Evolutionary conservation across 2,329 filamentous ascomycete genomes (phyloP).

Genomic region (Eutypa lata): DNA sequence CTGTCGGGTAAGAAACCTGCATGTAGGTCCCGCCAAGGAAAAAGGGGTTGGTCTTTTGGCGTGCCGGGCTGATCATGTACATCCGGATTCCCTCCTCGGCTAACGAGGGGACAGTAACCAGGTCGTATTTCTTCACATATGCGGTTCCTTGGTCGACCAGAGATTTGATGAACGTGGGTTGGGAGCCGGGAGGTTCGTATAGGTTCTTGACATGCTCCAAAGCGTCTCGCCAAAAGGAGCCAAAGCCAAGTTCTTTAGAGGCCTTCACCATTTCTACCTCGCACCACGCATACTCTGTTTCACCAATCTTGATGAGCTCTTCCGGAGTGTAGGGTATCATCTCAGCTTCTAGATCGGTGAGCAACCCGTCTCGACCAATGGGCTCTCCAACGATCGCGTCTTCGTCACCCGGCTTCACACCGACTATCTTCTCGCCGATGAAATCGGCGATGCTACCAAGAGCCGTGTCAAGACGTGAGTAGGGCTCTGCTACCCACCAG

Average conservation of each 20-base stretch:
- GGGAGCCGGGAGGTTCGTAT: conserved; percentile 51
- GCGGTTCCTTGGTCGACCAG: conserved; percentile 49
- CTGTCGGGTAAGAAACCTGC: conserved; percentile 54
- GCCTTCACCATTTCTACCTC: conserved; percentile 51
- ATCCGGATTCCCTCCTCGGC: conserved; percentile 53
- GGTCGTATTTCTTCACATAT: conserved; percentile 51
- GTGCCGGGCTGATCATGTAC: conserved; percentile 52
- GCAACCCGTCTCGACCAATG: conserved; percentile 48
- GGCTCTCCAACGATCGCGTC: conserved; percentile 56
- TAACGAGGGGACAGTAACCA: conserved; percentile 53
- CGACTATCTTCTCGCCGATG: conserved; percentile 37
- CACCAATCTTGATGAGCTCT: conserved; percentile 49
- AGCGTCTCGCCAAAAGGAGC: conserved; percentile 47
- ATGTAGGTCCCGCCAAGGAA: conserved; percentile 55
- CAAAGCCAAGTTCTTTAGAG: conserved; percentile 44
- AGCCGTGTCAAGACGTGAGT: conserved; percentile 34
- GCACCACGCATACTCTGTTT: conserved; percentile 54
- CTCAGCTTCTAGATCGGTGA: conserved; percentile 51
- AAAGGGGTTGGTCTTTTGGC: conserved; percentile 55
- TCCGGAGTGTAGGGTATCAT: conserved; percentile 58
- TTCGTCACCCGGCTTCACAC: conserved; percentile 38
- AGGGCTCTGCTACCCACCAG: conserved; percentile 53
- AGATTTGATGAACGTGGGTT: conserved; percentile 48
- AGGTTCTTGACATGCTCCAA: conserved; percentile 54
- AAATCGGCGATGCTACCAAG: conserved; percentile 36